phyloP scores from a whole-genome alignment of 2,329 filamentous ascomycete genomes.

The Pseudohalonectria lignicola region DNA sequence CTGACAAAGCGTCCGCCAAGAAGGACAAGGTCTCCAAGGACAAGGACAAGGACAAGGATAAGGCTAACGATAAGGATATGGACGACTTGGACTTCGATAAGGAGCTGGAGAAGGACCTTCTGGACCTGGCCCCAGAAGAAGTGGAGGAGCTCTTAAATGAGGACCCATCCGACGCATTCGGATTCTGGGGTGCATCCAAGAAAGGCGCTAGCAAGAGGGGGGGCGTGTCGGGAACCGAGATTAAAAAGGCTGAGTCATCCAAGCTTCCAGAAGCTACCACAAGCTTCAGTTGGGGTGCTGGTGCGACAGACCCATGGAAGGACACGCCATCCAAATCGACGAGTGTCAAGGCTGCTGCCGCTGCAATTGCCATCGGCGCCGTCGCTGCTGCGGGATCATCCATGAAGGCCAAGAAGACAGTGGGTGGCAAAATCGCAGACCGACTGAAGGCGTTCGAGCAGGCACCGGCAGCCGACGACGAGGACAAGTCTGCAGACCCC shows the following conservation, averaged over 20 bases:
- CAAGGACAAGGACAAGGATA: constrained; percentile 12
- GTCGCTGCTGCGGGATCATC: too few species aligned
- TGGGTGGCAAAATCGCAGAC: constrained; percentile 42
- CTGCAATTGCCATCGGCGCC: too few species aligned
- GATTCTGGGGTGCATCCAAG: constrained; percentile 45
- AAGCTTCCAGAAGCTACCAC: constrained; percentile 33
- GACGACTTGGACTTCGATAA: constrained; percentile 15
- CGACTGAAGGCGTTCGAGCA: constrained; percentile 45
- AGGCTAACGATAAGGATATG: constrained; percentile 16
- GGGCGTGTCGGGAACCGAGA: constrained; percentile 30
- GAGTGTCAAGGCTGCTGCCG: constrained; percentile 6
- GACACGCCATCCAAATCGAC: constrained; percentile 28
- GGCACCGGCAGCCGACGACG: constrained; percentile 18
- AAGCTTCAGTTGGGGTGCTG: constrained; percentile 1
- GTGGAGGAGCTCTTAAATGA: constrained; percentile 27
- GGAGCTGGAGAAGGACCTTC: constrained; percentile 13
- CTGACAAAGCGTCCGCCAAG: constrained; percentile 9
- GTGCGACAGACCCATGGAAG: constrained; percentile 17
- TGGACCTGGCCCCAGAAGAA: constrained; percentile 28
- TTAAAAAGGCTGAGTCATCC: constrained; percentile 39
- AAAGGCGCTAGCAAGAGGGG: constrained; percentile 21
- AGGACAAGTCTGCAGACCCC: constrained; percentile 9
- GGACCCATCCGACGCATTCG: constrained; percentile 30
- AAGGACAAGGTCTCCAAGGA: constrained; percentile 12
- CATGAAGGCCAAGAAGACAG: constrained; percentile 37